phyloP scores from a whole-genome alignment of 179 eudicot genomes.

The Camellia oleifera region DNA sequence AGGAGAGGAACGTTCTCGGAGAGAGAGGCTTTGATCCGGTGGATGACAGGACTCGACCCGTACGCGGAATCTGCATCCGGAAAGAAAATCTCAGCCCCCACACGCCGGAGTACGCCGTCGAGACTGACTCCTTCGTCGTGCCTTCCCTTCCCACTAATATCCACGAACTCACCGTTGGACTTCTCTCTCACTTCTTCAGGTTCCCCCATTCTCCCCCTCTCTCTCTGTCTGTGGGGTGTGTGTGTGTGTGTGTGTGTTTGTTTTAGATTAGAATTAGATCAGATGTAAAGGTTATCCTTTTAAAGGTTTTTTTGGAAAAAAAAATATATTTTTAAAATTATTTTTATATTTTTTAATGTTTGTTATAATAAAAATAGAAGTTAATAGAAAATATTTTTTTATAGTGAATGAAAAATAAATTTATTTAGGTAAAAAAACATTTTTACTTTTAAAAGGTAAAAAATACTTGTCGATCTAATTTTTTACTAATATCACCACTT shows the following conservation, averaged over 20 bases:
- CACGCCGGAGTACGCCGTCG: conserved; percentile 20
- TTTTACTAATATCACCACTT: too few relatives aligned
- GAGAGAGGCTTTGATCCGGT: conserved; percentile 33
- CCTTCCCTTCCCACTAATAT: not conserved
- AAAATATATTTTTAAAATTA: too few relatives aligned
- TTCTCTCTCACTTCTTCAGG: not conserved
- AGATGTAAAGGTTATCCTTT: too few relatives aligned
- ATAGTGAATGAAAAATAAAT: too few relatives aligned
- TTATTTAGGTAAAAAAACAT: too few relatives aligned
- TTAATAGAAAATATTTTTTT: too few relatives aligned
- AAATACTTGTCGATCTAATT: too few relatives aligned
- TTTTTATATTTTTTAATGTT: too few relatives aligned
- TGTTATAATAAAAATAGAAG: too few relatives aligned
- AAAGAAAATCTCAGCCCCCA: conserved; percentile 28
- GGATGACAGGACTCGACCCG: conserved; percentile 11
- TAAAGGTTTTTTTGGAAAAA: too few relatives aligned
- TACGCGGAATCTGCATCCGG: conserved; percentile 17
- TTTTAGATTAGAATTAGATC: too few relatives aligned
- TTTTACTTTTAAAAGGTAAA: too few relatives aligned
- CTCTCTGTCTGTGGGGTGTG: not conserved
- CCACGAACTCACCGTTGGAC: conserved; percentile 11
- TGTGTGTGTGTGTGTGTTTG: not conserved
- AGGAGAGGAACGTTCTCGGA: conserved; percentile 38
- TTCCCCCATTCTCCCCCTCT: conserved; percentile 15
- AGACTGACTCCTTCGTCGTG: conserved; percentile 21